A percentile compares a stretch with the other conserved stretches of the same genome.
Conservation (phyloP, 2,329 filamentous ascomycete species). For the Stagonosporopsis cucurbitacearum region DNA sequence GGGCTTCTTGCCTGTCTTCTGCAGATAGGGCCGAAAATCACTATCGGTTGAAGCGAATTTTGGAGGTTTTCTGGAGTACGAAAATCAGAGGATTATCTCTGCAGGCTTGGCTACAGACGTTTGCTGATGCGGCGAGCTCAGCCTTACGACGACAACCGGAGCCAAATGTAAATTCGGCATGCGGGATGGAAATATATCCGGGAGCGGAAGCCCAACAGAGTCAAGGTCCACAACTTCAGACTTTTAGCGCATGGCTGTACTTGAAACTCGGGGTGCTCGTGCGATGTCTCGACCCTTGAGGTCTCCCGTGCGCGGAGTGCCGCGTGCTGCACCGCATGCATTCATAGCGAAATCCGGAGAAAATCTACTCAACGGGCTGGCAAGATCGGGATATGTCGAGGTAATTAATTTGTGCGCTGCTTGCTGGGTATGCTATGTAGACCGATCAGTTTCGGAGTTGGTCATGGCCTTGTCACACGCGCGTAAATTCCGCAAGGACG, state of each 20-base stretch:
- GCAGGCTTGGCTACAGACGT: not conserved
- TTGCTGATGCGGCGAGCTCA: not conserved
- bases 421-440: conserved; percentile 4
- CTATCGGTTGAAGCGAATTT: no score
- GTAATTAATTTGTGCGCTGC: not conserved
- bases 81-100: no score
- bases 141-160: not conserved
- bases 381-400: conserved; percentile 6
- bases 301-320: conserved; percentile 10
- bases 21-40: no score
- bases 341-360: conserved; percentile 3
- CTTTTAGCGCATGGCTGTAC: conserved; percentile 2
- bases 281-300: not conserved
- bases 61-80: no score
- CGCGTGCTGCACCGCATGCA: not conserved
- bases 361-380: not conserved
- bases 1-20: no score
- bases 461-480: conserved; percentile 4
- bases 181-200: not conserved
- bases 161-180: not conserved
- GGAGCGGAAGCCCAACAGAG: conserved; percentile 4
- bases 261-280: conserved; percentile 3
- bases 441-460: conserved; percentile 2
- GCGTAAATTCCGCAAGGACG: not conserved
- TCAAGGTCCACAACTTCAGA: conserved; percentile 4